Evolutionary conservation across 2,329 filamentous ascomycete species (phyloP).

Genomic region (Dactylellina sp.): DNA sequence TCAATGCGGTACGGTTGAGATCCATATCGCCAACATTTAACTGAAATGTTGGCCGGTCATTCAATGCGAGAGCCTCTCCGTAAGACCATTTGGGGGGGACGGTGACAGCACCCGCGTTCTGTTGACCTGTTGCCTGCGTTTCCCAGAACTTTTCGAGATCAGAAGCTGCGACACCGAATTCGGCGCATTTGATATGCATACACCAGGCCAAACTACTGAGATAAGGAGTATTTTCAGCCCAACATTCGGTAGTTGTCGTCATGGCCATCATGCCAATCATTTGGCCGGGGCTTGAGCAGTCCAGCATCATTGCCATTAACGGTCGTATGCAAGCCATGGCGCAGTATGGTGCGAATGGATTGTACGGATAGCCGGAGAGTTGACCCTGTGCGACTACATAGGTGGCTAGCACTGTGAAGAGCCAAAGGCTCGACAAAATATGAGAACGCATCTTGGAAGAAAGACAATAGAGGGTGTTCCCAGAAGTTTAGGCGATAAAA

Average conservation of each 20-base stretch:
- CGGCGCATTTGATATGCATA: constrained; percentile 59
- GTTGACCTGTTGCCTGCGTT: constrained; percentile 56
- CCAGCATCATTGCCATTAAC: constrained; percentile 11
- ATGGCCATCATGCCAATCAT: constrained; percentile 37
- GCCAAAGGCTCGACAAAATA: too few relatives aligned
- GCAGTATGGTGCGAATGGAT: constrained; percentile 26
- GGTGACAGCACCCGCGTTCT: constrained; percentile 9
- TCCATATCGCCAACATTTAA: constrained; percentile 40
- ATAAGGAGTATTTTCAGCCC: constrained; percentile 58
- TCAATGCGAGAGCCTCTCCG: constrained; percentile 49
- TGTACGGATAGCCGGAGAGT: constrained; percentile 16
- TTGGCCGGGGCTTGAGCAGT: constrained; percentile 17
- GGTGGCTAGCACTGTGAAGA: too few relatives aligned
- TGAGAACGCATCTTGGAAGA: too few relatives aligned
- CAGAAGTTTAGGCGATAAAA: too few relatives aligned
- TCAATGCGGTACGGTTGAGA: constrained; percentile 58
- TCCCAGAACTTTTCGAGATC: constrained; percentile 61
- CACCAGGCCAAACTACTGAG: constrained; percentile 61
- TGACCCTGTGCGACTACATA: constrained; percentile 16
- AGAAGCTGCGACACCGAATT: constrained; percentile 53
- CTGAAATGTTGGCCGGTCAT: constrained; percentile 46
- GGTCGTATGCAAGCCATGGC: constrained; percentile 22
- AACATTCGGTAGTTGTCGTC: constrained; percentile 52
- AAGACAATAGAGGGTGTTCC: too few relatives aligned
- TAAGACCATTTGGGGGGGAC: constrained; percentile 61